A percentile compares a stretch with the other conserved stretches of the same genome.
Conservation (phyloP, 2,329 filamentous ascomycete genomes). For the Aspergillus transmontanensis region DNA sequence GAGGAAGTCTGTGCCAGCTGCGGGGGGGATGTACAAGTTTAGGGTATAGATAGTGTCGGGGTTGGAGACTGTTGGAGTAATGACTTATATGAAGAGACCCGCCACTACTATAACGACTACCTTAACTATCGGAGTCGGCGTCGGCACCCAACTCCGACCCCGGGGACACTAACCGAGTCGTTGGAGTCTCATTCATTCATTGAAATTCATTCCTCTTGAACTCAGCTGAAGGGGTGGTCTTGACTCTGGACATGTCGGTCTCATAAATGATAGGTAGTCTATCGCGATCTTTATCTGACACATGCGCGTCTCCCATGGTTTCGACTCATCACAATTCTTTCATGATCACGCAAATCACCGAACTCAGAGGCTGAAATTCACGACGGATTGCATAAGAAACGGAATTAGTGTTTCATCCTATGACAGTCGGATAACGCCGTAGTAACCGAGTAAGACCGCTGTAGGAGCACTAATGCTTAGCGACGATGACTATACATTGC, state of each 20-base stretch:
- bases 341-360: background rate
- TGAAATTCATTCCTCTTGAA: background rate
- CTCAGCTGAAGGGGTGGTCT: background rate
- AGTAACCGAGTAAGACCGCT: background rate
- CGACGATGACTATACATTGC: background rate
- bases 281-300: background rate
- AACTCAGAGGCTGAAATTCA: background rate
- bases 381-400: background rate
- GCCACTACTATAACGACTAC: background rate
- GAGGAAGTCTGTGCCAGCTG: slow-evolving; percentile 1
- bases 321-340: background rate
- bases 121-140: background rate
- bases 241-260: background rate
- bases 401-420: background rate
- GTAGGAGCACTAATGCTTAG: background rate
- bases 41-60: slow-evolving; percentile 5
- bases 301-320: background rate
- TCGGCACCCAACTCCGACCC: background rate
- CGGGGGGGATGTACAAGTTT: background rate
- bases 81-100: background rate
- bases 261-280: background rate
- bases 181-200: background rate
- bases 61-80: slow-evolving; percentile 5
- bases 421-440: background rate
- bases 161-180: background rate